Conservation (phyloP, 2,329 filamentous ascomycete genomes). For the Verticillium nubilum region DNA sequence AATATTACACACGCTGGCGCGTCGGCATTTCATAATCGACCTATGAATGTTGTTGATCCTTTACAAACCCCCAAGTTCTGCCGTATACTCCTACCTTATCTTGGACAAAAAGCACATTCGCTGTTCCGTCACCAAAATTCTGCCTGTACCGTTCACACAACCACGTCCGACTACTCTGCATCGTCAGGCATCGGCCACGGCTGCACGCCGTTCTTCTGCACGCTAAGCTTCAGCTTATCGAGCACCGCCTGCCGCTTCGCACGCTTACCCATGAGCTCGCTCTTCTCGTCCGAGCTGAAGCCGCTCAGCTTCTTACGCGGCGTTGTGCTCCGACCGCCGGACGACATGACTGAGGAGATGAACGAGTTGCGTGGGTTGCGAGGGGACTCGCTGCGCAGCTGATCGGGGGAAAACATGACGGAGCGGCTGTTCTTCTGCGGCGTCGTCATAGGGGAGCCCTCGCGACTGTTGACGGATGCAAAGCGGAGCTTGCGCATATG, state of each 20-base stretch:
- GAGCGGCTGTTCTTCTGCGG: constrained; percentile 27
- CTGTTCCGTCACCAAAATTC: too few relatives aligned
- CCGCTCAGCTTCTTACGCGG: constrained; percentile 58
- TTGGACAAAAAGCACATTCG: too few relatives aligned
- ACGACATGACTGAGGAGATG: constrained; percentile 34
- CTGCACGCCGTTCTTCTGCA: constrained; percentile 43
- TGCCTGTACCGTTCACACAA: neutral
- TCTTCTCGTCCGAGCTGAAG: constrained; percentile 55
- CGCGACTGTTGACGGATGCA: constrained; percentile 31
- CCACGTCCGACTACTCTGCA: constrained; percentile 37
- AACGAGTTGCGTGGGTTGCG: constrained; percentile 34
- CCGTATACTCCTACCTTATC: too few relatives aligned
- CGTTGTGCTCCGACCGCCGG: constrained; percentile 30
- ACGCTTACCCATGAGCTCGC: constrained; percentile 46
- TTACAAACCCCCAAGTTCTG: too few relatives aligned
- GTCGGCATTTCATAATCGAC: too few relatives aligned
- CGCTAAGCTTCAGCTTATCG: constrained; percentile 41
- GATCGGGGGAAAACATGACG: constrained; percentile 37
- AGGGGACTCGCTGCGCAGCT: constrained; percentile 28
- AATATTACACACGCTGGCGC: too few relatives aligned
- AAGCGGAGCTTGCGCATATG: constrained; percentile 73
- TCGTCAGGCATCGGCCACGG: constrained; percentile 44
- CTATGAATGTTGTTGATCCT: too few relatives aligned
- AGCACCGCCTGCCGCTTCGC: constrained; percentile 48
- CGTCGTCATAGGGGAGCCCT: constrained; percentile 35